Evolutionary conservation across 2,329 filamentous ascomycete species (phyloP).

Genomic region (Monilinia polystroma): DNA sequence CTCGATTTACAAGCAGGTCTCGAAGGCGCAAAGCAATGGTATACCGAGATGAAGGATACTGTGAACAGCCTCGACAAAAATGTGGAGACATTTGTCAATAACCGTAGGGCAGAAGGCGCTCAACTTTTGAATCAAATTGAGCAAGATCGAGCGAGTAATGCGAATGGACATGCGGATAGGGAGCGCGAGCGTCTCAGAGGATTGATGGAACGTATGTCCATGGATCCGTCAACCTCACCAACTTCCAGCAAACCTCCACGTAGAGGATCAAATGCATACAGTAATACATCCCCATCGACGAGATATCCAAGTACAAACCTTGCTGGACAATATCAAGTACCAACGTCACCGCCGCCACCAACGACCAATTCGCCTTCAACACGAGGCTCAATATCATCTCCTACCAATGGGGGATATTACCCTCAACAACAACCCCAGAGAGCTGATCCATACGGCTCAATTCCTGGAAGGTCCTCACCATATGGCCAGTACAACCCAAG

Average conservation of each 20-base stretch:
- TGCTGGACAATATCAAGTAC: slow-evolving; percentile 58
- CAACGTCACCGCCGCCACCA: slow-evolving; percentile 50
- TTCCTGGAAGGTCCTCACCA: slow-evolving; percentile 47
- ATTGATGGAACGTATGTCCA: slow-evolving; percentile 93
- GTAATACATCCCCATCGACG: slow-evolving; percentile 41
- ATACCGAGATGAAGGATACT: slow-evolving; percentile 92
- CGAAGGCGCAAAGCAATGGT: slow-evolving; percentile 86
- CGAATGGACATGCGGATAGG: slow-evolving; percentile 57
- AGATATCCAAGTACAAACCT: slow-evolving; percentile 57
- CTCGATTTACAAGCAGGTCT: slow-evolving; percentile 84
- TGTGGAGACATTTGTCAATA: slow-evolving; percentile 95
- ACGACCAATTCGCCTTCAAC: slow-evolving; percentile 41
- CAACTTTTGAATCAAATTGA: slow-evolving; percentile 81
- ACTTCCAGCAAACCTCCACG: slow-evolving; percentile 43
- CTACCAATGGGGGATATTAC: slow-evolving; percentile 42
- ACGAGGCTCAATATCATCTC: slow-evolving; percentile 47
- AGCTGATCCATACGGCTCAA: slow-evolving; percentile 11
- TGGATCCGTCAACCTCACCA: slow-evolving; percentile 59
- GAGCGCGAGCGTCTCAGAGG: slow-evolving; percentile 83
- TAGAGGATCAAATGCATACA: slow-evolving; percentile 38
- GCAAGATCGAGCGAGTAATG: slow-evolving; percentile 38
- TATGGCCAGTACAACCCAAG: slow-evolving; percentile 48
- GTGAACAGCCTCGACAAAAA: slow-evolving; percentile 92
- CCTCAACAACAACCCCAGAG: slow-evolving; percentile 28
- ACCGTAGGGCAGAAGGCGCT: slow-evolving; percentile 84